Conservation (phyloP, 352 stramenopile genomes). For the Albugo laibachii region DNA sequence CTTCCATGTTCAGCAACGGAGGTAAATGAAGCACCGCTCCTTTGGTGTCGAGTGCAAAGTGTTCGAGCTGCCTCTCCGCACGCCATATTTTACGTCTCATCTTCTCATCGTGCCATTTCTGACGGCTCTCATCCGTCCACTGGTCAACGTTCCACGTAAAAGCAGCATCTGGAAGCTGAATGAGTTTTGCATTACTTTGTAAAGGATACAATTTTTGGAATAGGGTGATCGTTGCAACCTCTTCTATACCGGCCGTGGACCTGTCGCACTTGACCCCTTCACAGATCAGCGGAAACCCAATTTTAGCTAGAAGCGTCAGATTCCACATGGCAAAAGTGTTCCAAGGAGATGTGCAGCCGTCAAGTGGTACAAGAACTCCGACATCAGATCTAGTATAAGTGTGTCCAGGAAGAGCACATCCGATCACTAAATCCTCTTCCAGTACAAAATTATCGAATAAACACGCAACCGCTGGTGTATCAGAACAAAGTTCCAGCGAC, state of each 20-base stretch:
- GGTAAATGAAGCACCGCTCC: no score
- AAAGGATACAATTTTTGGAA: conserved; percentile 72
- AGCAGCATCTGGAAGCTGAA: conserved; percentile 28
- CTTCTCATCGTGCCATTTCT: conserved; percentile 85
- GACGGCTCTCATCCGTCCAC: conserved; percentile 40
- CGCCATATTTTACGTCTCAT: conserved; percentile 87
- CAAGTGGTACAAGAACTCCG: conserved; percentile 17
- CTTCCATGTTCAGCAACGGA: no score
- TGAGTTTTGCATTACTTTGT: conserved; percentile 55
- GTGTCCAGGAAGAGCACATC: conserved; percentile 75
- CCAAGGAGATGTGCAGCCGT: conserved; percentile 84
- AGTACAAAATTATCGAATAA: conserved; percentile 49
- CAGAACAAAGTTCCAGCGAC: conserved; percentile 81
- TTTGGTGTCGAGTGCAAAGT: conserved; percentile 19
- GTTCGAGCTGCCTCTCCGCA: conserved; percentile 47
- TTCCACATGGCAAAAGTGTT: conserved; percentile 94
- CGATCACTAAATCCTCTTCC: conserved; percentile 73
- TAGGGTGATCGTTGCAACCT: conserved; percentile 83
- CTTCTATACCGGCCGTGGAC: conserved; percentile 75
- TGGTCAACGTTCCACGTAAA: conserved; percentile 68
- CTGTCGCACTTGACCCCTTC: conserved; percentile 53
- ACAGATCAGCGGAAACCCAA: conserved; percentile 79
- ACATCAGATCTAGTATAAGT: conserved; percentile 17
- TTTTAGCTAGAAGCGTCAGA: conserved; percentile 69
- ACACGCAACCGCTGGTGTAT: conserved; percentile 21